These are phyloP conservation scores for Pilaira anomala DNA, from an alignment of 192 early-diverging fungal species.

Conservation along the genomic window DNA sequence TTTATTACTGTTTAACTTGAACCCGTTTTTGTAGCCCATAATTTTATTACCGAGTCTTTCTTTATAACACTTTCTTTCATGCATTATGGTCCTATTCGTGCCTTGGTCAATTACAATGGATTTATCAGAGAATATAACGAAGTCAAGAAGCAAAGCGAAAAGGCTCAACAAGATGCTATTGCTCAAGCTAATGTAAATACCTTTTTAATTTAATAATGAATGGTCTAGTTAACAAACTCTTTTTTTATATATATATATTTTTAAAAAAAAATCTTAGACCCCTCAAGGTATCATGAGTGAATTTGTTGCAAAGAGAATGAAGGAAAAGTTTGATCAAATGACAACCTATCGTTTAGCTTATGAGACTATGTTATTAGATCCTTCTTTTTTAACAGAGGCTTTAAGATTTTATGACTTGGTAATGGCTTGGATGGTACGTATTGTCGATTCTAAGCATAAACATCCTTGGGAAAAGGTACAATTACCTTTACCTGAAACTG, in stretches of 20 bases:
- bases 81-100: constrained; percentile 79
- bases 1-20: background rate
- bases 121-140: constrained; percentile 69
- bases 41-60: constrained; percentile 92
- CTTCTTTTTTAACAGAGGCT: constrained; percentile 55
- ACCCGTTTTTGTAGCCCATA: constrained; percentile 37
- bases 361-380: constrained; percentile 77
- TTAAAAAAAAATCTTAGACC: no score
- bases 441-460: constrained; percentile 55
- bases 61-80: constrained; percentile 71
- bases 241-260: constrained; percentile 17
- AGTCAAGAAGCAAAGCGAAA: constrained; percentile 53
- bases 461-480: constrained; percentile 39
- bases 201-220: background rate
- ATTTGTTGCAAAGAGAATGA: constrained; percentile 26
- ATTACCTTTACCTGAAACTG: constrained; percentile 54
- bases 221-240: background rate
- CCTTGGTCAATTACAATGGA: constrained; percentile 62
- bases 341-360: constrained; percentile 64
- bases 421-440: constrained; percentile 84
- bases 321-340: constrained; percentile 56
- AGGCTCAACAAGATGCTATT: constrained; percentile 10
- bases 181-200: constrained; percentile 22
- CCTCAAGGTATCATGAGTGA: constrained; percentile 20
- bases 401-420: constrained; percentile 85